Base-by-base conservation (phyloP, 148 eudicot species). In the Fagopyrum esculentum region DNA sequence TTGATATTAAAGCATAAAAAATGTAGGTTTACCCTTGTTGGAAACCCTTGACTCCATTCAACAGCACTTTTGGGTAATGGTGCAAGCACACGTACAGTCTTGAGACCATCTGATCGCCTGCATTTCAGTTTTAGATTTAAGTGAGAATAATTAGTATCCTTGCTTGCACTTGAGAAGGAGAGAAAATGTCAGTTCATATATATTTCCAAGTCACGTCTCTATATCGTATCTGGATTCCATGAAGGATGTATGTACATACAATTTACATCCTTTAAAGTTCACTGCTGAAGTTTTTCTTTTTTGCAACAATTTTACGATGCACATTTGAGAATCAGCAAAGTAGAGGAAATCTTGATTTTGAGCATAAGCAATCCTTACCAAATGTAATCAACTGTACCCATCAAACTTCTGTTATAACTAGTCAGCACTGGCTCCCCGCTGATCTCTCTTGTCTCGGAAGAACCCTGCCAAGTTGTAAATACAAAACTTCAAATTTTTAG, bases 71-170 rank as follows among this genome's bases (percentile, higher is more conserved):
- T 89, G 40, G 92, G 83, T 73, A 95, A 89, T 60, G 98, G 97
- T 81, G 97, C 98, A 83, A 92, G 99, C 46, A 88, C 93, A 79
- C 82, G 88, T 6, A 80, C 81, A 76, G 99, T 95, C 81, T 82
- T 83, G 43, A 95, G 94, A 75, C 99, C 97, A 84, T 92, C 94
- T 73, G 98, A 87, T 80, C 88, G 92, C 99, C 99, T 95, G 86
- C 69, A 76, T 77, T 50, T 45, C 77, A 79, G 30, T 51, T 52
- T 60, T 10, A 47, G 8, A 4, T 9, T 59, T 5, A 47, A 13
- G 15, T 4, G 13, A 75, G 26, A 45, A 10, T 40, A 40, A 1
- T 17, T 40, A 12, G 11, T 61, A 29, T 26, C 51, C 10, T 6
- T 48, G 51, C 2, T 11, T 48, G 51, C 11, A 48, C 51, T 48